phyloP scores from a whole-genome alignment of 805 yeast genomes.

The Kazachstania psychrophila region DNA sequence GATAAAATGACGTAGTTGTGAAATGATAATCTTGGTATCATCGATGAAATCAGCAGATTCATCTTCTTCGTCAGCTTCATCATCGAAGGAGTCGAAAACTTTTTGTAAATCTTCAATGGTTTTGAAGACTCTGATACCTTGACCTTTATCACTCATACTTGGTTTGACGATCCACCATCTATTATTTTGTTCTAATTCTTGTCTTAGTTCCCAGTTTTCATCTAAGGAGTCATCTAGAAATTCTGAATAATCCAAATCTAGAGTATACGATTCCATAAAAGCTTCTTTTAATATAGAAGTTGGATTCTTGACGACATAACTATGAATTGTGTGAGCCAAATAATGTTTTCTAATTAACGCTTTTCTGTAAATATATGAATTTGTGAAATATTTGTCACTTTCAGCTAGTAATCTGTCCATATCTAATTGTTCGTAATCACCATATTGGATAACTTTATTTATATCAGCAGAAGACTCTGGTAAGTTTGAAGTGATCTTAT shows the following conservation, averaged over 20 bases:
- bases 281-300: slow-evolving; percentile 47
- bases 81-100: slow-evolving; percentile 81
- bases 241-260: slow-evolving; percentile 93
- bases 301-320: slow-evolving; percentile 68
- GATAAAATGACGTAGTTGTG: slow-evolving; percentile 79
- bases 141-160: slow-evolving; percentile 94
- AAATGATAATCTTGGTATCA: slow-evolving; percentile 62
- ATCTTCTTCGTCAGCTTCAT: slow-evolving; percentile 44
- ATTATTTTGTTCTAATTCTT: slow-evolving; percentile 47
- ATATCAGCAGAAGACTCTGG: slow-evolving; percentile 6
- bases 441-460: slow-evolving; percentile 56
- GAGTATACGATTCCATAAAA: slow-evolving; percentile 64
- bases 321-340: slow-evolving; percentile 73
- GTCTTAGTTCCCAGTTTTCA: slow-evolving; percentile 81
- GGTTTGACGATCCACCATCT: slow-evolving; percentile 89
- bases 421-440: slow-evolving; percentile 83
- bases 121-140: slow-evolving; percentile 79
- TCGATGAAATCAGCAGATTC: slow-evolving; percentile 25
- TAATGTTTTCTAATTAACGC: slow-evolving; percentile 87
- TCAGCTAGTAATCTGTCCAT: slow-evolving; percentile 46
- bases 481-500: slow-evolving; percentile 26
- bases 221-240: slow-evolving; percentile 89
- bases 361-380: slow-evolving; percentile 81
- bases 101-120: slow-evolving; percentile 71
- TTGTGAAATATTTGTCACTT: slow-evolving; percentile 44